Evolutionary conservation across 106 monocot species (phyloP).

Genomic region (Dendrobium officinale): DNA sequence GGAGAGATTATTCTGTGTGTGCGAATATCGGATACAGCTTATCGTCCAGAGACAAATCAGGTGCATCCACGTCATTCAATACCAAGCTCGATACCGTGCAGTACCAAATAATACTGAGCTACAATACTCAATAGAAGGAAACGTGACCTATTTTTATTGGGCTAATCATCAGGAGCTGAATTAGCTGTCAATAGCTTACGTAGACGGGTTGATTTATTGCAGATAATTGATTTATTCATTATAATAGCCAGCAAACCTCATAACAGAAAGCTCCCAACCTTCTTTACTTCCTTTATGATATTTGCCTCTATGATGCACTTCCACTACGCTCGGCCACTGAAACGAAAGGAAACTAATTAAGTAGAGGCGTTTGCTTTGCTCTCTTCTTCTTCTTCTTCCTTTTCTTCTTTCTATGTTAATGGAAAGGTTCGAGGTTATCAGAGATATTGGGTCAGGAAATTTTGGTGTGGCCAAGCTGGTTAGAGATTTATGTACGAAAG

Average conservation of each 20-base stretch:
- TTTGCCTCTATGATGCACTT: background rate
- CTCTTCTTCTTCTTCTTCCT: background rate
- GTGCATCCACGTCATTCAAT: too few relatives aligned
- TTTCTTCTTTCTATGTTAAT: slow-evolving; percentile 6
- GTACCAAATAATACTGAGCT: too few relatives aligned
- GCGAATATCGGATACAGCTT: too few relatives aligned
- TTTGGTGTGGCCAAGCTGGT: slow-evolving; percentile 41
- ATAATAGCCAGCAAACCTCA: background rate
- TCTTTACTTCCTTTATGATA: background rate
- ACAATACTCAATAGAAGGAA: too few relatives aligned
- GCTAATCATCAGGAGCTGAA: background rate
- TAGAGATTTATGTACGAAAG: slow-evolving; percentile 21
- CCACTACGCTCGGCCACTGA: background rate
- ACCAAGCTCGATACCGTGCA: too few relatives aligned
- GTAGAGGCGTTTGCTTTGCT: background rate
- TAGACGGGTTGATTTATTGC: background rate
- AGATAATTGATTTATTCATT: background rate
- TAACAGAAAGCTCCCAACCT: background rate
- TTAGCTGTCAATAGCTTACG: background rate
- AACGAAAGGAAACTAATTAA: background rate
- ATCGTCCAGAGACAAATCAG: too few relatives aligned
- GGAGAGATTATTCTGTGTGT: too few relatives aligned
- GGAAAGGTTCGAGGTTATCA: slow-evolving; percentile 33
- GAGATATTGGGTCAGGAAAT: slow-evolving; percentile 37
- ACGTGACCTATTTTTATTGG: too few relatives aligned